Conservation (phyloP, 2,329 filamentous ascomycete species). For the Exophiala dermatitidis region DNA sequence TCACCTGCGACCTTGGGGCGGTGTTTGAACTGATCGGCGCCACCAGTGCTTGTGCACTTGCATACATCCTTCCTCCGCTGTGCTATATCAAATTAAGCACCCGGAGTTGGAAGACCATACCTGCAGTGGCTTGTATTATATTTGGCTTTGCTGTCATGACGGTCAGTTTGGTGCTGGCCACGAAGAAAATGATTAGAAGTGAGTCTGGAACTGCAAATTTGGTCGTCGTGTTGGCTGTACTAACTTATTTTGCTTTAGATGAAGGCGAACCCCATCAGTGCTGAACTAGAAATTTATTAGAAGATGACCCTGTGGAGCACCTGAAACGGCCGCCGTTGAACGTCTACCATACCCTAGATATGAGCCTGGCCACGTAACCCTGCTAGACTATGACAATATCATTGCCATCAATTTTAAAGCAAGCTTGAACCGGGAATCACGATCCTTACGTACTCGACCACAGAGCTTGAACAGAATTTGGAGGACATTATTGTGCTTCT, state of each 20-base stretch:
- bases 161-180: slow-evolving; percentile 68
- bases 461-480: not conserved
- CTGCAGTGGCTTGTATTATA: slow-evolving; percentile 61
- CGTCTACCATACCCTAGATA: not conserved
- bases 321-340: not conserved
- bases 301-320: not conserved
- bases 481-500: not conserved
- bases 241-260: slow-evolving; percentile 6
- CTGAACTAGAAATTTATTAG: slow-evolving; percentile 3
- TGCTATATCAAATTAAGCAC: slow-evolving; percentile 92
- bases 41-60: slow-evolving; percentile 86
- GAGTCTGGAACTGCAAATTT: slow-evolving; percentile 8
- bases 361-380: not conserved
- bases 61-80: slow-evolving; percentile 88
- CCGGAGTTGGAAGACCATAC: slow-evolving; percentile 58
- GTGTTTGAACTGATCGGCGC: slow-evolving; percentile 96
- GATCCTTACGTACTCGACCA: not conserved
- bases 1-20: slow-evolving; percentile 87
- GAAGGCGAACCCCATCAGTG: slow-evolving; percentile 21
- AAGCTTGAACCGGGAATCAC: too few species aligned
- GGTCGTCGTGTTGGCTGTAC: not conserved
- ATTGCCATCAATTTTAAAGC: too few species aligned
- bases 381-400: too few species aligned
- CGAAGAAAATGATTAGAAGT: slow-evolving; percentile 55
- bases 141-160: slow-evolving; percentile 77